A percentile compares a stretch with the other conserved stretches of the same genome.
Evolutionary conservation across 306 rosid genomes (phyloP).

Genomic region (Vigna angularis): DNA sequence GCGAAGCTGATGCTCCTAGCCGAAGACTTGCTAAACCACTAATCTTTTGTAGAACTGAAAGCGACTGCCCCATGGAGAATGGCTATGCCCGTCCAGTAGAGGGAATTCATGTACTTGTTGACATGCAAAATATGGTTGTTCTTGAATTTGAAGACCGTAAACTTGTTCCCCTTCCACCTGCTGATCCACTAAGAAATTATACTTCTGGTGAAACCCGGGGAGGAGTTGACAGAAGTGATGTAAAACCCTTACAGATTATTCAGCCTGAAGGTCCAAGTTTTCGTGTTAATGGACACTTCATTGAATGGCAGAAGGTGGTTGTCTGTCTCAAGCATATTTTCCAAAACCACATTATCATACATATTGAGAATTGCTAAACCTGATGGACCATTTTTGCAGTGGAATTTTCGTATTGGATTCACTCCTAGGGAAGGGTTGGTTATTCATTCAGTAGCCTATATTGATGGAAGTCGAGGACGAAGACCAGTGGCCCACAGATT

Average conservation of each 20-base stretch:
- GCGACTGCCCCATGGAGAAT: slow-evolving; percentile 88
- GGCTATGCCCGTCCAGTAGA: slow-evolving; percentile 92
- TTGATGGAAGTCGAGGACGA: slow-evolving; percentile 81
- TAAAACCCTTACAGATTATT: slow-evolving; percentile 73
- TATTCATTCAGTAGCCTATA: slow-evolving; percentile 71
- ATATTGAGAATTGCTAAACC: slow-evolving; percentile 15
- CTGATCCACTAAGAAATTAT: slow-evolving; percentile 82
- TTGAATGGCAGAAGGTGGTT: slow-evolving; percentile 82
- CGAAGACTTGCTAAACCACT: slow-evolving; percentile 87
- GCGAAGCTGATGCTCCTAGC: slow-evolving; percentile 87
- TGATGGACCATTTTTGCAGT: slow-evolving; percentile 58
- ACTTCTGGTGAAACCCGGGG: slow-evolving; percentile 80
- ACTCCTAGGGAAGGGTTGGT: slow-evolving; percentile 81
- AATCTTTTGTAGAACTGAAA: slow-evolving; percentile 83
- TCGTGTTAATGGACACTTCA: slow-evolving; percentile 74
- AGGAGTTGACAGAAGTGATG: slow-evolving; percentile 89
- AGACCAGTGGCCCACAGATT: slow-evolving; percentile 80
- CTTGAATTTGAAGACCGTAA: slow-evolving; percentile 82
- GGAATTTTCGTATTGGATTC: slow-evolving; percentile 86
- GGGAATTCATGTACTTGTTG: slow-evolving; percentile 87
- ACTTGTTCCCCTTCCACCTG: slow-evolving; percentile 80
- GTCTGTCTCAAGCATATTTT: slow-evolving; percentile 19
- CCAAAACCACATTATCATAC: slow-evolving; percentile 20
- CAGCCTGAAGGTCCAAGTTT: slow-evolving; percentile 90
- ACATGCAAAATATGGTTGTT: slow-evolving; percentile 84